Conservation (phyloP, 805 yeast species). For the Saccharomycopsis olivae region DNA sequence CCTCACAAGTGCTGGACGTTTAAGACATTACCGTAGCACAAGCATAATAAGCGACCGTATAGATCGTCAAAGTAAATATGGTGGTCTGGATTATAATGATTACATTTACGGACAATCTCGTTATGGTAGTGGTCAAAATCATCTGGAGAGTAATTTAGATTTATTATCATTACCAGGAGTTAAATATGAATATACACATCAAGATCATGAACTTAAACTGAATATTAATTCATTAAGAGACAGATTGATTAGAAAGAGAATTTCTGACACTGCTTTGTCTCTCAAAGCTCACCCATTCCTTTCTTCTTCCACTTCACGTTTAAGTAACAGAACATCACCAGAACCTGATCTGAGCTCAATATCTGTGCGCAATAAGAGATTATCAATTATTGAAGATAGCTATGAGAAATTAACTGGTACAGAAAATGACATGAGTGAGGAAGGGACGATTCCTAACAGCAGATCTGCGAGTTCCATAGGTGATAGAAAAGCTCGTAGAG, state of each 20-base stretch:
- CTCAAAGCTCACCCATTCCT: constrained; percentile 10
- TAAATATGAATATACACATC: constrained; percentile 12
- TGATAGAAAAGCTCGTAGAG: constrained; percentile 1
- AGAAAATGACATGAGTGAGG: not conserved
- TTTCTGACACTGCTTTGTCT: constrained; percentile 17
- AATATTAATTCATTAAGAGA: constrained; percentile 16
- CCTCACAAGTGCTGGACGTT: constrained; percentile 1
- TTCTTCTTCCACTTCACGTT: not conserved
- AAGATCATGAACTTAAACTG: constrained; percentile 15
- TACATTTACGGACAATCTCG: not conserved
- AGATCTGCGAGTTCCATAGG: not conserved
- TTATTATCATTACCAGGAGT: constrained; percentile 12
- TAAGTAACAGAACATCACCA: not conserved
- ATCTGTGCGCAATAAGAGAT: constrained; percentile 2
- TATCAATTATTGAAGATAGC: constrained; percentile 14
- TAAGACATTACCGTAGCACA: constrained; percentile 13
- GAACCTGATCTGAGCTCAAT: not conserved
- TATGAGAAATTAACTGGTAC: constrained; percentile 14
- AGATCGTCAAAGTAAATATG: constrained; percentile 6
- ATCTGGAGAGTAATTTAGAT: constrained; percentile 7
- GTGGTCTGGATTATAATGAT: constrained; percentile 3
- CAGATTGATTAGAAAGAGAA: constrained; percentile 14
- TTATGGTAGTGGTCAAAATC: not conserved
- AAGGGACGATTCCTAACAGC: not conserved
- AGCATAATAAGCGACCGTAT: constrained; percentile 11